These are phyloP conservation scores for Cladophialophora exuberans DNA, from an alignment of 2,329 filamentous ascomycete genomes.

Conservation along the genomic window DNA sequence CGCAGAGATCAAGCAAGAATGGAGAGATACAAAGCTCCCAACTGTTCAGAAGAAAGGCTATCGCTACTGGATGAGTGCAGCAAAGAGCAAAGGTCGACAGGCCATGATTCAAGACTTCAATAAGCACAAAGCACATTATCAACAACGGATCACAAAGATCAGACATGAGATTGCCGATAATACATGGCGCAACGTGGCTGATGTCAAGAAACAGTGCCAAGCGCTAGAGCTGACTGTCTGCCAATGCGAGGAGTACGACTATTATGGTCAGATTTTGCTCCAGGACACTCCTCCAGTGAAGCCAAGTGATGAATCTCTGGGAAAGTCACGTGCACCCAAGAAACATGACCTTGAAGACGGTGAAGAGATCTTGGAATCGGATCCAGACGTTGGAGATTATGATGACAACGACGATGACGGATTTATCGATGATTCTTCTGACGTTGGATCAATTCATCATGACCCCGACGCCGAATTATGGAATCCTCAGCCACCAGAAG, in stretches of 20 bases:
- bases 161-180: slow-evolving; percentile 56
- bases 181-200: slow-evolving; percentile 56
- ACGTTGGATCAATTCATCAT: slow-evolving; percentile 24
- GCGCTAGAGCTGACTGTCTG: slow-evolving; percentile 68
- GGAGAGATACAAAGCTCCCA: slow-evolving; percentile 63
- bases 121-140: slow-evolving; percentile 47
- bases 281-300: slow-evolving; percentile 38
- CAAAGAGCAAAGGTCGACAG: slow-evolving; percentile 44
- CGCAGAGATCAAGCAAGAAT: slow-evolving; percentile 54
- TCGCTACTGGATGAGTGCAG: slow-evolving; percentile 63
- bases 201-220: slow-evolving; percentile 60
- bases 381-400: slow-evolving; percentile 26
- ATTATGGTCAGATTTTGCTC: slow-evolving; percentile 49
- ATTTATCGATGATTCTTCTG: slow-evolving; percentile 46
- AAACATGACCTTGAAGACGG: slow-evolving; percentile 42
- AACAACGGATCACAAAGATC: slow-evolving; percentile 60
- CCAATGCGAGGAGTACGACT: slow-evolving; percentile 53
- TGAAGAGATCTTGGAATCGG: slow-evolving; percentile 51
- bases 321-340: not conserved
- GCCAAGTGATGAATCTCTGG: slow-evolving; percentile 19
- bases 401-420: slow-evolving; percentile 54
- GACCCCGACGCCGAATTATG: slow-evolving; percentile 21
- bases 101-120: slow-evolving; percentile 51
- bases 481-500: slow-evolving; percentile 19
- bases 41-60: slow-evolving; percentile 61